phyloP scores from a whole-genome alignment of 352 stramenopile genomes.

The Phytophthora rubi region DNA sequence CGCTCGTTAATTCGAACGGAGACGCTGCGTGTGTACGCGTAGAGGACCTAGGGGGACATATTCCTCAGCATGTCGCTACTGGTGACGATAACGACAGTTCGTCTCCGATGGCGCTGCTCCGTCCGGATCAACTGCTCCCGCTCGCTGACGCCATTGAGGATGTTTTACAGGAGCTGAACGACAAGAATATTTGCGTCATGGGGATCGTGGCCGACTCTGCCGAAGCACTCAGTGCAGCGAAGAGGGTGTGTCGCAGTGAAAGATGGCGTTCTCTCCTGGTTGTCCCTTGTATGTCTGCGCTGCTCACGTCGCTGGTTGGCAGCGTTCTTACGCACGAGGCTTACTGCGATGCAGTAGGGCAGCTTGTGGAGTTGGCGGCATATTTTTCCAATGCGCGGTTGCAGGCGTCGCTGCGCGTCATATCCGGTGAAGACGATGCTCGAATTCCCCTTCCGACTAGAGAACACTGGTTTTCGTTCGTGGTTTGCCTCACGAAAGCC shows the following conservation, averaged over 20 bases:
- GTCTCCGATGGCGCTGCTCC: conserved; percentile 25
- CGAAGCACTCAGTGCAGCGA: conserved; percentile 61
- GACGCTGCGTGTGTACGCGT: conserved; percentile 73
- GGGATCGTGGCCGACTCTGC: conserved; percentile 77
- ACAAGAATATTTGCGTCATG: conserved; percentile 72
- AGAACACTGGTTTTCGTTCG: conserved; percentile 72
- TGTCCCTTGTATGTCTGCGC: conserved; percentile 65
- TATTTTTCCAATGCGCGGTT: conserved; percentile 68
- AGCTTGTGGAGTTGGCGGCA: conserved; percentile 68
- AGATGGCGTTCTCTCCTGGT: conserved; percentile 64
- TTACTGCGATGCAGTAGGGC: conserved; percentile 55
- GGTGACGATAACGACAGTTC: conserved; percentile 6
- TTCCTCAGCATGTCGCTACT: conserved; percentile 33
- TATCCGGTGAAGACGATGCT: conserved; percentile 50
- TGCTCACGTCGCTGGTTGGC: conserved; percentile 63
- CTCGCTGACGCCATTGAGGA: conserved; percentile 60
- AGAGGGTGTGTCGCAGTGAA: conserved; percentile 45
- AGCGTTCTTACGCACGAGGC: conserved; percentile 59
- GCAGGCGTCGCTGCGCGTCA: conserved; percentile 40
- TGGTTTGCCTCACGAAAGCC: conserved; percentile 54
- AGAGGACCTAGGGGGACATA: conserved; percentile 51
- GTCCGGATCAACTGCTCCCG: conserved; percentile 12
- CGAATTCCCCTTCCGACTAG: conserved; percentile 61
- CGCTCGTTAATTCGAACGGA: conserved; percentile 81
- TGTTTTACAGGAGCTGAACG: conserved; percentile 55